Percentiles rank a stretch among this genome's conserved stretches.
Evolutionary conservation across 306 rosid genomes (phyloP).

Genomic region (Dalbergia cochinchinensis): DNA sequence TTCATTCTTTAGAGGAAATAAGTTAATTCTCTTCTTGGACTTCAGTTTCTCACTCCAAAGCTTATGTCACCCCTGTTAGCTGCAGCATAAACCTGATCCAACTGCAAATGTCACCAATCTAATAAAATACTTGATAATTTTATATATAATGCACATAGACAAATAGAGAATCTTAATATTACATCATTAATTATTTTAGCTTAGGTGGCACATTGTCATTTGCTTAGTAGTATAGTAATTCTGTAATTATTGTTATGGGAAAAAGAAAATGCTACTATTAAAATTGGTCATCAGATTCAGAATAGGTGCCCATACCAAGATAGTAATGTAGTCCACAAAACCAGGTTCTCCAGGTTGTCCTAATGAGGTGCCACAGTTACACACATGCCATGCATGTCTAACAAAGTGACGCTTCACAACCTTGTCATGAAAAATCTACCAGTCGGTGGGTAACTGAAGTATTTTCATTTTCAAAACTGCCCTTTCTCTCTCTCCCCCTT

Average conservation of each 20-base stretch:
- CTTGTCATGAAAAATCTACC: conserved; percentile 50
- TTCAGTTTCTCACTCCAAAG: conserved; percentile 10
- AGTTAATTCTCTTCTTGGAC: conserved; percentile 24
- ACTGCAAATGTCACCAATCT: conserved; percentile 10
- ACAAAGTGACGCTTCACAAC: conserved; percentile 61
- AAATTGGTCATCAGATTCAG: background rate
- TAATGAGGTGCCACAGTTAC: conserved; percentile 40
- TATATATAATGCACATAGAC: background rate
- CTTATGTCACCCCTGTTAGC: conserved; percentile 17
- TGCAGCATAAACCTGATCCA: conserved; percentile 38
- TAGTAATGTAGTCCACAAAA: conserved; percentile 33
- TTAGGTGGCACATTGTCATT: conserved; percentile 24
- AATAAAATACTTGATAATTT: background rate
- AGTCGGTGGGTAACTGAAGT: conserved; percentile 50
- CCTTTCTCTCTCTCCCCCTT: conserved; percentile 6
- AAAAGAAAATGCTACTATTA: background rate
- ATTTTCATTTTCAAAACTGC: conserved; percentile 39
- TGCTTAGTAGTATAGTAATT: conserved; percentile 20
- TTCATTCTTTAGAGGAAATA: background rate
- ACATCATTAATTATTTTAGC: conserved; percentile 5
- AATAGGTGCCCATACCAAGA: conserved; percentile 22
- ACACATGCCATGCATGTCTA: conserved; percentile 53
- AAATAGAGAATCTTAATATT: conserved; percentile 16
- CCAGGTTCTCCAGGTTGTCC: conserved; percentile 51
- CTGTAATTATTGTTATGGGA: background rate